phyloP scores from a whole-genome alignment of 257 asterid genomes.

The Scutellaria minor region DNA sequence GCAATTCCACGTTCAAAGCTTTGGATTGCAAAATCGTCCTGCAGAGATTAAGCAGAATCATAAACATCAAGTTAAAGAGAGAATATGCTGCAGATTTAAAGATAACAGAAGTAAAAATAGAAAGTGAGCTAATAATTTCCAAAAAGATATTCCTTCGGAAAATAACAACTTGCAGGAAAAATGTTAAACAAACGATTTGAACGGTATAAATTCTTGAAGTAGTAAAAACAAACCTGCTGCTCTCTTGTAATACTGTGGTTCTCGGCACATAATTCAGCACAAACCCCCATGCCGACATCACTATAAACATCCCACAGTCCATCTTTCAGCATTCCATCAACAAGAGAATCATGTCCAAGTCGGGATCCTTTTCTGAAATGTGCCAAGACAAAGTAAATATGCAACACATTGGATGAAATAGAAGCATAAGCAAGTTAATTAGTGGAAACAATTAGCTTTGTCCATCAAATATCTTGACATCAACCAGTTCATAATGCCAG shows the following conservation, averaged over 20 bases:
- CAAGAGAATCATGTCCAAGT: constrained; percentile 93
- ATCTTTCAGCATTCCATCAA: constrained; percentile 98
- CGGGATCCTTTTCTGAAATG: constrained; percentile 94
- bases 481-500: neutral
- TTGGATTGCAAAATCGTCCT: constrained; percentile 90
- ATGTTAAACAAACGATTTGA: neutral
- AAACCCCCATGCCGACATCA: constrained; percentile 96
- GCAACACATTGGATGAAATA: neutral
- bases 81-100: constrained; percentile 8
- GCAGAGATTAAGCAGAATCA: constrained; percentile 33
- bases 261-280: constrained; percentile 96
- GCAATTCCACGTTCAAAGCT: constrained; percentile 99
- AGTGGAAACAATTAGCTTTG: constrained; percentile 1
- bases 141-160: constrained; percentile 1
- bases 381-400: constrained; percentile 30
- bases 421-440: constrained; percentile 4
- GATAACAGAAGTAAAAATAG: constrained; percentile 8
- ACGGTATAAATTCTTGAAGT: constrained; percentile 13
- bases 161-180: constrained; percentile 2
- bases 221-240: constrained; percentile 73
- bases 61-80: constrained; percentile 24
- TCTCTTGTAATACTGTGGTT: constrained; percentile 82
- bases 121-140: neutral
- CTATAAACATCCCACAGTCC: constrained; percentile 96
- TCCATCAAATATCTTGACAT: neutral